A percentile compares a stretch with the other conserved stretches of the same genome.
phyloP scores from a whole-genome alignment of 2,329 filamentous ascomycete genomes.

The Hypoxylon sp. region DNA sequence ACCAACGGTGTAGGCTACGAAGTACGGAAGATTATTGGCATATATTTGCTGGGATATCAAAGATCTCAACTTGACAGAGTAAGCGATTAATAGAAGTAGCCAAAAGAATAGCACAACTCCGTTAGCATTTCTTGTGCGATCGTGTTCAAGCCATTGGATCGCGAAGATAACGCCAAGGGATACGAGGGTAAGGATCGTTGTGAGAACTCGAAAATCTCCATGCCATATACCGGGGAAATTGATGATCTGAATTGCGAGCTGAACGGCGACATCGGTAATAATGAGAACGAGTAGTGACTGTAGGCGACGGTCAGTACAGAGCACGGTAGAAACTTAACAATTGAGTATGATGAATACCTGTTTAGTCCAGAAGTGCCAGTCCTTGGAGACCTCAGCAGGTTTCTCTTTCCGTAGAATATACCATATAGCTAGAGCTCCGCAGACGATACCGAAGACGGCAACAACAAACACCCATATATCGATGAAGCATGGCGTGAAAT shows the following conservation, averaged over 20 bases:
- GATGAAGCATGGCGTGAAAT: constrained; percentile 97
- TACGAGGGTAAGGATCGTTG: constrained; percentile 77
- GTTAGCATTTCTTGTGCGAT: constrained; percentile 85
- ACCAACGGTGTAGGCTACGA: constrained; percentile 80
- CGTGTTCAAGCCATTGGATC: constrained; percentile 90
- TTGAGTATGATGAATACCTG: constrained; percentile 70
- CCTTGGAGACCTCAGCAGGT: constrained; percentile 77
- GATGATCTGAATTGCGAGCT: constrained; percentile 82
- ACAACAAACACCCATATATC: constrained; percentile 89
- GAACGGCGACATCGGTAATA: constrained; percentile 76
- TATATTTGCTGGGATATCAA: constrained; percentile 84
- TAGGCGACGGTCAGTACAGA: constrained; percentile 27
- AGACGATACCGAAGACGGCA: constrained; percentile 82
- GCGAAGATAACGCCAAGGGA: constrained; percentile 82
- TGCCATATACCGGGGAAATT: constrained; percentile 79
- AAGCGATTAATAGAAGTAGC: constrained; percentile 85
- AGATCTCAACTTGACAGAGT: constrained; percentile 87
- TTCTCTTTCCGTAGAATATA: constrained; percentile 81
- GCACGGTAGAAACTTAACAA: neutral
- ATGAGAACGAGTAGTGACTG: constrained; percentile 64
- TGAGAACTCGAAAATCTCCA: constrained; percentile 89
- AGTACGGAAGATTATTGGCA: constrained; percentile 77
- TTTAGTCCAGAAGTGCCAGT: constrained; percentile 95
- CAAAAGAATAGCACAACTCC: constrained; percentile 93
- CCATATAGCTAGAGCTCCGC: constrained; percentile 83